Evolutionary conservation across 2,329 filamentous ascomycete species (phyloP).

Genomic region (Chrysosporium keratinophilum): DNA sequence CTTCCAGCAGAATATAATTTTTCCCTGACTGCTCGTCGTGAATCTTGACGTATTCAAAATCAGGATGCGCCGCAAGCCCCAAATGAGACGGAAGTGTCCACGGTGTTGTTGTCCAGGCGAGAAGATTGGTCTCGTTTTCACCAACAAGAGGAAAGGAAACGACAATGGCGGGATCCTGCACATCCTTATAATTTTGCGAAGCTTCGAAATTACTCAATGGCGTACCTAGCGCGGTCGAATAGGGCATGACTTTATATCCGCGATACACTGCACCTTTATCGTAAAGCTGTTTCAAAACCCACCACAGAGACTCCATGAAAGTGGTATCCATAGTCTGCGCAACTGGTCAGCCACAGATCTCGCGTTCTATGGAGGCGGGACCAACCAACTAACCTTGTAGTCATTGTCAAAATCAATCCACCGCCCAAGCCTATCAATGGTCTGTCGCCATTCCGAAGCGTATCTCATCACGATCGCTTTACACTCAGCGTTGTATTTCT

Average conservation of each 20-base stretch:
- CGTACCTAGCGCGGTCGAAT: constrained; percentile 81
- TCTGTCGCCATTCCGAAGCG: constrained; percentile 73
- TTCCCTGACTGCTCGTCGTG: constrained; percentile 71
- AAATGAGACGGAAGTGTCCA: constrained; percentile 77
- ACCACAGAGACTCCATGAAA: constrained; percentile 96
- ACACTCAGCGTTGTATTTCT: constrained; percentile 85
- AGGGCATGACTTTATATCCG: constrained; percentile 87
- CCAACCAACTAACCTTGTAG: constrained; percentile 57
- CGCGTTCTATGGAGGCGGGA: neutral
- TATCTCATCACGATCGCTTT: constrained; percentile 88
- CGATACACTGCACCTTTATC: constrained; percentile 85
- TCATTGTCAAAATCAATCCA: constrained; percentile 99
- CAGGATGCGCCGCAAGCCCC: constrained; percentile 65
- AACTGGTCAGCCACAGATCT: constrained; percentile 11
- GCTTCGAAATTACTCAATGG: constrained; percentile 89
- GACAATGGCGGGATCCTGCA: constrained; percentile 81
- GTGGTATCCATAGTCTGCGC: constrained; percentile 75
- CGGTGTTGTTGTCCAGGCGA: constrained; percentile 85
- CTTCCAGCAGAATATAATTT: constrained; percentile 75
- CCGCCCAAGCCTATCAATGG: constrained; percentile 76
- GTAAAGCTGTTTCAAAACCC: constrained; percentile 89
- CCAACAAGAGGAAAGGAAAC: constrained; percentile 75
- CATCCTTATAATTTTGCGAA: constrained; percentile 88
- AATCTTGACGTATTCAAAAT: constrained; percentile 82
- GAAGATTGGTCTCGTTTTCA: constrained; percentile 61